phyloP scores from a whole-genome alignment of 2,329 filamentous ascomycete genomes.

The Aspergillus texensis region DNA sequence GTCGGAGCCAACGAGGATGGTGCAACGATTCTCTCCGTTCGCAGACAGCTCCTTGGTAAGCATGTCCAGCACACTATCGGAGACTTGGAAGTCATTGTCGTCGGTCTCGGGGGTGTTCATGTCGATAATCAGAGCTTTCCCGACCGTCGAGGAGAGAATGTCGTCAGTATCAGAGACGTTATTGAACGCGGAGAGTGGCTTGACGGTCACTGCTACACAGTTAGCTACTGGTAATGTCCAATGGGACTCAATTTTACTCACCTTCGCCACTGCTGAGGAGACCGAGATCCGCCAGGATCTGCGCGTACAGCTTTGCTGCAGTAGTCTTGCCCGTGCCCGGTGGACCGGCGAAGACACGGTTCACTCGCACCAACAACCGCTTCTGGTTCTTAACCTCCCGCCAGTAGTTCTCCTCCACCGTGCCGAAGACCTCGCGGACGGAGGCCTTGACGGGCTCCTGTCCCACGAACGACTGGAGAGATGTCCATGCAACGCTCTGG shows the following conservation, averaged over 20 bases:
- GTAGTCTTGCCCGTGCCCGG: conserved; percentile 26
- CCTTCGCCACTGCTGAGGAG: conserved; percentile 17
- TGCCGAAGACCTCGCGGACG: conserved; percentile 19
- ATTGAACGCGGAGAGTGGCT: conserved; percentile 9
- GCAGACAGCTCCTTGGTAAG: conserved; percentile 11
- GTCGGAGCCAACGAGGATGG: conserved; percentile 17
- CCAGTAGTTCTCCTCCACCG: conserved; percentile 21
- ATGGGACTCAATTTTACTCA: conserved; percentile 2
- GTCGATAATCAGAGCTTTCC: conserved; percentile 21
- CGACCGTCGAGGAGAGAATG: conserved; percentile 13
- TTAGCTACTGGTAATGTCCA: neutral
- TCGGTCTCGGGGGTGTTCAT: conserved; percentile 12
- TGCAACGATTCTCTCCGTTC: conserved; percentile 14
- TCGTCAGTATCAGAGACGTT: conserved; percentile 5
- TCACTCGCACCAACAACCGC: conserved; percentile 18
- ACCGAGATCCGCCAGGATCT: conserved; percentile 22
- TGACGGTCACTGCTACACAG: conserved; percentile 6
- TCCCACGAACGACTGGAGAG: conserved; percentile 21
- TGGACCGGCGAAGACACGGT: conserved; percentile 23
- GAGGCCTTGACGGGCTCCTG: conserved; percentile 21
- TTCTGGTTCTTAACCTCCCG: conserved; percentile 23
- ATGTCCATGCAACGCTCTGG: conserved; percentile 20
- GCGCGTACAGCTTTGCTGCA: conserved; percentile 23
- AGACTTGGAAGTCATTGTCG: neutral
- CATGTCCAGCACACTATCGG: conserved; percentile 8